A percentile compares a stretch with the other conserved stretches of the same genome.
Conservation (phyloP, 129 eudicot genomes). For the Gnaphalium uliginosum region DNA sequence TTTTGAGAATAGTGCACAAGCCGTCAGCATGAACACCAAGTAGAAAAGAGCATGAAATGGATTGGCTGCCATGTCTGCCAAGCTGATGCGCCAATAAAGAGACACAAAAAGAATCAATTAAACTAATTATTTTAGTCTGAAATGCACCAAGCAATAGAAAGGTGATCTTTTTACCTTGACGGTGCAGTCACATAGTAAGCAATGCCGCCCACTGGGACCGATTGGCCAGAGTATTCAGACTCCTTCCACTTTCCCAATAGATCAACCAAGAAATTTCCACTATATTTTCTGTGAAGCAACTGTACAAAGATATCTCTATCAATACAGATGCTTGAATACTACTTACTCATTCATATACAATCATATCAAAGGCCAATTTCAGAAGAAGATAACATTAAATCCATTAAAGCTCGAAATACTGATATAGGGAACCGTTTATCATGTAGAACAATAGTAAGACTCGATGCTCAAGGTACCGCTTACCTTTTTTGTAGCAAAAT, state of each 20-base stretch:
- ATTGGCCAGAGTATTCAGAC: conserved; percentile 65
- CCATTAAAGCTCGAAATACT: too few species aligned
- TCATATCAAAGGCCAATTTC: too few species aligned
- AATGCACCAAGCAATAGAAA: not conserved
- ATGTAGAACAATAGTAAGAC: too few species aligned
- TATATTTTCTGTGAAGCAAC: conserved; percentile 72
- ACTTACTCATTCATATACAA: not conserved
- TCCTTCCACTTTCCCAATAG: conserved; percentile 88
- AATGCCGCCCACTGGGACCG: conserved; percentile 74
- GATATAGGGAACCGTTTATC: too few species aligned
- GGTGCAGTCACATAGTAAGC: conserved; percentile 79
- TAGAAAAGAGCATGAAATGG: conserved; percentile 71
- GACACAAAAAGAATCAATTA: not conserved
- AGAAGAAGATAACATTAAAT: too few species aligned
- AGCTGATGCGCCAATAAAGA: conserved; percentile 38
- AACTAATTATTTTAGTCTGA: not conserved
- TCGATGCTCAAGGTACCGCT: too few species aligned
- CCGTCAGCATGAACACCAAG: conserved; percentile 61
- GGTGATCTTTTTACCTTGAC: conserved; percentile 43
- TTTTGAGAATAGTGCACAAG: conserved; percentile 68
- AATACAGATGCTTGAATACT: not conserved
- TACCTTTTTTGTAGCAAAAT: too few species aligned
- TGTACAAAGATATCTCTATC: conserved; percentile 4
- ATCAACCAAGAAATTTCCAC: conserved; percentile 72
- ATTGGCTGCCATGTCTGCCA: conserved; percentile 69